Conservation (phyloP, 106 monocot species). For the Alisma plantagoaquatica region DNA sequence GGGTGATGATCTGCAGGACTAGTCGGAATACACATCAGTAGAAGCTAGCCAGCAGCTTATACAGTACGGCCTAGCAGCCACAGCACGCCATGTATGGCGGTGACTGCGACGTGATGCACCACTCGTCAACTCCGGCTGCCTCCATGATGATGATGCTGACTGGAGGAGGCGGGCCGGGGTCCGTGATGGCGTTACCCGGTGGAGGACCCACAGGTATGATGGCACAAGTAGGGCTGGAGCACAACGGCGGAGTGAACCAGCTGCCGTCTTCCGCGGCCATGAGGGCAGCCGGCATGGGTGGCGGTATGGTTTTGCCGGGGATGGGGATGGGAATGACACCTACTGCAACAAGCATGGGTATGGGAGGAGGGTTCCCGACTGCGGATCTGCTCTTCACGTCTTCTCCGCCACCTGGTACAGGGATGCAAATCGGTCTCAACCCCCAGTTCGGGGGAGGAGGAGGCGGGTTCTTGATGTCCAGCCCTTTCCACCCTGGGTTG, state of each 20-base stretch:
- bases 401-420: too few species aligned
- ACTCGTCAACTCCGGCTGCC: slow-evolving; percentile 21
- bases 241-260: too few species aligned
- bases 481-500: slow-evolving; percentile 42
- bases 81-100: too few species aligned
- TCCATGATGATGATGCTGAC: slow-evolving; percentile 18
- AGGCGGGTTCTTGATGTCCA: slow-evolving; percentile 36
- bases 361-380: slow-evolving; percentile 3
- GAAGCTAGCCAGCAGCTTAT: too few species aligned
- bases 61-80: too few species aligned
- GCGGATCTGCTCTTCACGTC: slow-evolving; percentile 27
- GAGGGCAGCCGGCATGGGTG: neutral
- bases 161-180: slow-evolving; percentile 7
- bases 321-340: slow-evolving; percentile 11
- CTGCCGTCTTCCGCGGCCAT: too few species aligned
- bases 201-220: too few species aligned
- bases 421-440: slow-evolving; percentile 38
- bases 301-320: neutral
- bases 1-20: too few species aligned
- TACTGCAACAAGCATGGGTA: slow-evolving; percentile 3
- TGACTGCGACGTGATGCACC: slow-evolving; percentile 58
- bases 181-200: too few species aligned
- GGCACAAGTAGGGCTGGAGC: too few species aligned
- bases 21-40: too few species aligned
- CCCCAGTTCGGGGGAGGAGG: slow-evolving; percentile 17